Percentiles rank a stretch among this genome's conserved stretches.
Conservation (phyloP, 129 eudicot species). For the Lactuca sativa region DNA sequence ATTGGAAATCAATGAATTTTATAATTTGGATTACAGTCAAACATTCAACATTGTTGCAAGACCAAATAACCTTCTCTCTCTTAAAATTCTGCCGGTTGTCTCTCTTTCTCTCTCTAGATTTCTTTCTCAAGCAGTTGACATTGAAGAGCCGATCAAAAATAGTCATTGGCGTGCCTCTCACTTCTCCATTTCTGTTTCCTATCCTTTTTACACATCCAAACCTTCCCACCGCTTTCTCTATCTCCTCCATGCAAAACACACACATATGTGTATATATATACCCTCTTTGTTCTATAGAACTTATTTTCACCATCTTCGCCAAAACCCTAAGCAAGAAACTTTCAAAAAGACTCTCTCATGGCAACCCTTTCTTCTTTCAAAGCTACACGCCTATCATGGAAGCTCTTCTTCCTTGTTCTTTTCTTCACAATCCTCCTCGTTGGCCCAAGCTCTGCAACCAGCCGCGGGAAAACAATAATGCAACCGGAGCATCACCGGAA, state of each 20-base stretch:
- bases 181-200: constrained; percentile 30
- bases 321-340: constrained; percentile 18
- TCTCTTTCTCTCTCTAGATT: constrained; percentile 8
- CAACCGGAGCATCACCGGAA: constrained; percentile 25
- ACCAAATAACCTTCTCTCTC: constrained; percentile 16
- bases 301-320: constrained; percentile 9
- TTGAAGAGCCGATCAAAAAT: constrained; percentile 5
- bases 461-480: constrained; percentile 42
- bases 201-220: constrained; percentile 33
- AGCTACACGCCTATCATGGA: constrained; percentile 8
- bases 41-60: constrained; percentile 17
- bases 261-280: background rate
- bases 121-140: constrained; percentile 36
- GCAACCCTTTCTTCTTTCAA: constrained; percentile 19
- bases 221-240: constrained; percentile 5
- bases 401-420: constrained; percentile 17
- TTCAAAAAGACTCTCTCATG: constrained; percentile 15
- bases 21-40: constrained; percentile 6
- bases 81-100: background rate
- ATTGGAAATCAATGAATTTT: background rate
- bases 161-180: constrained; percentile 38
- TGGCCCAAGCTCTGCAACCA: constrained; percentile 29
- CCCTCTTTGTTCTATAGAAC: background rate
- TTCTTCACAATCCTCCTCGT: constrained; percentile 27
- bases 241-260: background rate